Conservation (phyloP, 2,329 filamentous ascomycete species). For the Pseudogymnoascus sp. region DNA sequence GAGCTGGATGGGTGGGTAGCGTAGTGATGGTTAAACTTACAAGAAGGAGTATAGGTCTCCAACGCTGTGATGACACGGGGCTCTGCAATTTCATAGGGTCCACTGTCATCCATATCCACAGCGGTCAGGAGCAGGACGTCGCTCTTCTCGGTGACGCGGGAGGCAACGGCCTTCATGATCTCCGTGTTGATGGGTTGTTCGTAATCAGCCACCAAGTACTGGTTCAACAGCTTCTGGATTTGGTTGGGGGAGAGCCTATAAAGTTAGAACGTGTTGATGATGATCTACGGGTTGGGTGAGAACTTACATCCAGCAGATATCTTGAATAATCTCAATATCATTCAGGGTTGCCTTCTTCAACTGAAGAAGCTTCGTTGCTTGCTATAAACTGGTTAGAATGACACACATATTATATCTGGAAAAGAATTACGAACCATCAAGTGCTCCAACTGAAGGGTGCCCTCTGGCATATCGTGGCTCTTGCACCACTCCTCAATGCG, state of each 20-base stretch:
- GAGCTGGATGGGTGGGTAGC: conserved; percentile 14
- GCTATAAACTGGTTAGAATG: conserved; percentile 40
- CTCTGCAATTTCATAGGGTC: conserved; percentile 96
- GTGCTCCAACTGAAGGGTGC: conserved; percentile 93
- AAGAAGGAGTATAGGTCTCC: conserved; percentile 96
- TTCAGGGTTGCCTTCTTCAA: conserved; percentile 98
- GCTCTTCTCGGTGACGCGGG: conserved; percentile 94
- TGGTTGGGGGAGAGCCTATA: conserved; percentile 89
- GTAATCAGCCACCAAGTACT: conserved; percentile 97
- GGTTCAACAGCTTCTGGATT: conserved; percentile 97
- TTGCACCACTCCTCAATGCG: conserved; percentile 99
- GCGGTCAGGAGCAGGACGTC: conserved; percentile 88
- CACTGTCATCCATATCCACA: conserved; percentile 98
- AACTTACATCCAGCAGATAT: conserved; percentile 98
- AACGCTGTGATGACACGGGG: conserved; percentile 90
- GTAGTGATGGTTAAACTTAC: conserved; percentile 44
- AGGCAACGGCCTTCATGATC: conserved; percentile 99
- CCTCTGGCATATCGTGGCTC: conserved; percentile 98
- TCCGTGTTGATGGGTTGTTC: conserved; percentile 99
- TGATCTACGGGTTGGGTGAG: neutral
- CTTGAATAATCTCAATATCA: conserved; percentile 99
- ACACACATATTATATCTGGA: conserved; percentile 20
- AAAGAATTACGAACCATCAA: conserved; percentile 61
- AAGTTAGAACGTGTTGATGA: neutral
- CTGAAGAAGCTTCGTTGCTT: conserved; percentile 96